phyloP scores from a whole-genome alignment of 768 basidiomycete genomes.

The Suillus subalutaceus region DNA sequence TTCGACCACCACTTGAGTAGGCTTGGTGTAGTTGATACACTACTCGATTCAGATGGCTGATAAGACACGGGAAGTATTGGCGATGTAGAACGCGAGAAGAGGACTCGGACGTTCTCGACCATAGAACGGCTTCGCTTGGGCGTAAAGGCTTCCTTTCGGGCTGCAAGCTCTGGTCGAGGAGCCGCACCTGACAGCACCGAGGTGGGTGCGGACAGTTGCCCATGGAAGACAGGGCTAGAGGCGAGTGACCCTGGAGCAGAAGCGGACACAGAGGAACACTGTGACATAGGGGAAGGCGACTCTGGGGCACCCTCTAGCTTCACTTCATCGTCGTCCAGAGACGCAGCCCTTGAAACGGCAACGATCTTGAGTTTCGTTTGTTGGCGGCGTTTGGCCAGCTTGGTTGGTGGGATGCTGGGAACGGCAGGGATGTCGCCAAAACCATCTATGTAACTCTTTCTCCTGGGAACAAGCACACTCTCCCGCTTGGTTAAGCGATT shows the following conservation, averaged over 20 bases:
- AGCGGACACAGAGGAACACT: conserved; percentile 38
- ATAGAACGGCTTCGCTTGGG: conserved; percentile 56
- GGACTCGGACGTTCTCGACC: conserved; percentile 61
- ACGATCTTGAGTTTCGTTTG: conserved; percentile 34
- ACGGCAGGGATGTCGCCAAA: conserved; percentile 1
- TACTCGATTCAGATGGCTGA: conserved; percentile 29
- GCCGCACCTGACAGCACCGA: conserved; percentile 18
- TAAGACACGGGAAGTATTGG: conserved; percentile 37
- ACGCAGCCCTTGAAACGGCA: conserved; percentile 21
- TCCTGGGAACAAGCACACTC: conserved; percentile 67
- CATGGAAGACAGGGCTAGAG: conserved; percentile 25
- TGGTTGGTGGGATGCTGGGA: conserved; percentile 12
- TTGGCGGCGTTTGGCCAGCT: conserved; percentile 22
- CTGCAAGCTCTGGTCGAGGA: conserved; percentile 31
- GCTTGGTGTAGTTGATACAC: conserved; percentile 33
- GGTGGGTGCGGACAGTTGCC: conserved; percentile 18
- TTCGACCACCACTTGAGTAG: conserved; percentile 53
- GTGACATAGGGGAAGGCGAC: conserved; percentile 43
- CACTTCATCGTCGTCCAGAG: conserved; percentile 29
- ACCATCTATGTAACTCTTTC: conserved; percentile 49
- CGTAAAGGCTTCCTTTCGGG: conserved; percentile 24
- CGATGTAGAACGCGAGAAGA: conserved; percentile 56
- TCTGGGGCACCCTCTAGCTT: conserved; percentile 24
- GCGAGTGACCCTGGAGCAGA: conserved; percentile 21
- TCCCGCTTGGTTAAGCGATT: conserved; percentile 66